Percentiles rank a stretch among this genome's conserved stretches.
These are phyloP conservation scores for Epithele typhae DNA, from an alignment of 768 basidiomycete genomes.

Conservation along the genomic window DNA sequence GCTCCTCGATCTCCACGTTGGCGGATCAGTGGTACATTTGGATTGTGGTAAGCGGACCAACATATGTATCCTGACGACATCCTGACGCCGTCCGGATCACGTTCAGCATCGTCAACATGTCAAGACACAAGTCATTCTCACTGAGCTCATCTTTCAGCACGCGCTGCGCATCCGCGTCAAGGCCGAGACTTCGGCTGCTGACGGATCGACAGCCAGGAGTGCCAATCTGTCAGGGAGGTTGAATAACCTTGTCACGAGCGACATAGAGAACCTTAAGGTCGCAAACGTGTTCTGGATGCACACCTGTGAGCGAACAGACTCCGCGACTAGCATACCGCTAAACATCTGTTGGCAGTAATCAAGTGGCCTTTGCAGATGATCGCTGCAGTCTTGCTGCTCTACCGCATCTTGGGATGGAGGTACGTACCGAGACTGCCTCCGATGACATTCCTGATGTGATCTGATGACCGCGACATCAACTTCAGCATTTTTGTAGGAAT, in stretches of 20 bases:
- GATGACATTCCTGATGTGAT: too few species aligned
- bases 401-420: constrained; percentile 46
- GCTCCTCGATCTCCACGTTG: constrained; percentile 39
- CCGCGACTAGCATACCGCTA: too few species aligned
- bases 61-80: too few species aligned
- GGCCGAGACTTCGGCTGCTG: constrained; percentile 27
- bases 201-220: too few species aligned
- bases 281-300: constrained; percentile 15
- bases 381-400: constrained; percentile 37
- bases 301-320: too few species aligned
- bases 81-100: too few species aligned
- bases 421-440: constrained; percentile 20
- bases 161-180: constrained; percentile 58
- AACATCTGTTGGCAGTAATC: constrained; percentile 16
- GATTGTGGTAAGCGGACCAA: too few species aligned
- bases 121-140: constrained; percentile 39
- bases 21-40: constrained; percentile 51
- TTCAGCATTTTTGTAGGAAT: constrained; percentile 36
- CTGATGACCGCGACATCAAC: too few species aligned
- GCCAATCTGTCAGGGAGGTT: constrained; percentile 56
- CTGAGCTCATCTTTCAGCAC: constrained; percentile 48
- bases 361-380: constrained; percentile 34
- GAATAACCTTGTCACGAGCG: constrained; percentile 64
- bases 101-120: background rate
- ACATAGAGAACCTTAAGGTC: constrained; percentile 32